Conservation (phyloP, 208 protist species). For the Trypanosoma melophagium region DNA sequence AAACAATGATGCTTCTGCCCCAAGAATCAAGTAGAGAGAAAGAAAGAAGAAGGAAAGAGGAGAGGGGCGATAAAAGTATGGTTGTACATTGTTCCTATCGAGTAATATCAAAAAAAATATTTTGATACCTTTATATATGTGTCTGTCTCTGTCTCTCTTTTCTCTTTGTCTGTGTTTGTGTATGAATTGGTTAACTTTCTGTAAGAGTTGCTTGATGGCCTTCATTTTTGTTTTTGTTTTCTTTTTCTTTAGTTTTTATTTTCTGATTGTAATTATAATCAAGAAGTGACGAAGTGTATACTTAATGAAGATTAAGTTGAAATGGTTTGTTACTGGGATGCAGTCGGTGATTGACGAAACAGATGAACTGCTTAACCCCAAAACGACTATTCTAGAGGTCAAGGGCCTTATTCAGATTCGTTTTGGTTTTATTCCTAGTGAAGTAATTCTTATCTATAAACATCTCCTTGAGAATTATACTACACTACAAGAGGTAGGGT, state of each 20-base stretch:
- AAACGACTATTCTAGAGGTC: constrained; percentile 72
- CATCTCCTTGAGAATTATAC: constrained; percentile 59
- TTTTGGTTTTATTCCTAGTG: constrained; percentile 73
- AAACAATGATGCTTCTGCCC: background rate
- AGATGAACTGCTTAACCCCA: constrained; percentile 61
- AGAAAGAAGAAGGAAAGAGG: background rate
- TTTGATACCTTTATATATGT: background rate
- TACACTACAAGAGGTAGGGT: constrained; percentile 43
- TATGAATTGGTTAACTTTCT: too few relatives aligned
- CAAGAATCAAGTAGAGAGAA: background rate
- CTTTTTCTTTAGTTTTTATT: too few relatives aligned
- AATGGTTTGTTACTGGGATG: constrained; percentile 79
- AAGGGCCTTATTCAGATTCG: constrained; percentile 82
- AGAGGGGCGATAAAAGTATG: background rate
- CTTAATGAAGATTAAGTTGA: constrained; percentile 60
- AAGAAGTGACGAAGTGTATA: background rate
- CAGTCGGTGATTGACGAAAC: constrained; percentile 49
- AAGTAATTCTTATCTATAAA: constrained; percentile 55
- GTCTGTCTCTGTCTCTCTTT: constrained; percentile 11
- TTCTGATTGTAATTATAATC: background rate
- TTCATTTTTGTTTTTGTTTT: constrained; percentile 12
- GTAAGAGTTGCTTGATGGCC: background rate
- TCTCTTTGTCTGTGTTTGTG: constrained; percentile 8
- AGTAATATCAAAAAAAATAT: background rate
- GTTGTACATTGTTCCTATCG: background rate